A percentile compares a stretch with the other conserved stretches of the same genome.
Evolutionary conservation across 1,284 basidiomycete species (phyloP).

Genomic region (Neonothopanus nambi): DNA sequence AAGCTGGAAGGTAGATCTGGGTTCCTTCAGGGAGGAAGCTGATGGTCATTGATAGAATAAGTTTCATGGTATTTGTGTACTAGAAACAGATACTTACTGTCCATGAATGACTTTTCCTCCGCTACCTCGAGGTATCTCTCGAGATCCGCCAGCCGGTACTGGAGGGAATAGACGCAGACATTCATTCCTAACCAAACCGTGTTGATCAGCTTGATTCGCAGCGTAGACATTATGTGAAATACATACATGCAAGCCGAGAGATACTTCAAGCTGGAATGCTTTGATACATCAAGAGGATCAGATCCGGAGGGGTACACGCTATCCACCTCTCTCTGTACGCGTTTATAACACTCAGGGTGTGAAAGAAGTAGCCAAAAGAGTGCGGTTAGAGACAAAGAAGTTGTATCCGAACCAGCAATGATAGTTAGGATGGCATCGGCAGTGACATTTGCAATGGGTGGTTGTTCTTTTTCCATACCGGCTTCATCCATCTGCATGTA

Average conservation of each 20-base stretch:
- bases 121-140: constrained; percentile 21
- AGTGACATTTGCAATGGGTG: constrained; percentile 36
- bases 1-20: constrained; percentile 44
- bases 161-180: constrained; percentile 10
- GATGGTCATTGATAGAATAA: background rate
- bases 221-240: background rate
- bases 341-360: background rate
- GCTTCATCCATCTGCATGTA: constrained; percentile 49
- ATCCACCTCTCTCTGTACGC: background rate
- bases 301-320: background rate
- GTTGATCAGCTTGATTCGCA: background rate
- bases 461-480: constrained; percentile 32
- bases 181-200: constrained; percentile 10
- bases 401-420: constrained; percentile 60
- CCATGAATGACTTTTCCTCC: background rate
- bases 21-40: constrained; percentile 53
- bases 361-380: constrained; percentile 4
- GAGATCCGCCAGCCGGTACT: constrained; percentile 22
- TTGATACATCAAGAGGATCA: background rate
- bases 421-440: constrained; percentile 50
- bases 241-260: constrained; percentile 6
- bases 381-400: constrained; percentile 33
- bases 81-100: background rate
- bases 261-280: background rate
- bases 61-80: background rate